These are phyloP conservation scores for Epichloe sibirici DNA, from an alignment of 2,329 filamentous ascomycete species.

Conservation along the genomic window DNA sequence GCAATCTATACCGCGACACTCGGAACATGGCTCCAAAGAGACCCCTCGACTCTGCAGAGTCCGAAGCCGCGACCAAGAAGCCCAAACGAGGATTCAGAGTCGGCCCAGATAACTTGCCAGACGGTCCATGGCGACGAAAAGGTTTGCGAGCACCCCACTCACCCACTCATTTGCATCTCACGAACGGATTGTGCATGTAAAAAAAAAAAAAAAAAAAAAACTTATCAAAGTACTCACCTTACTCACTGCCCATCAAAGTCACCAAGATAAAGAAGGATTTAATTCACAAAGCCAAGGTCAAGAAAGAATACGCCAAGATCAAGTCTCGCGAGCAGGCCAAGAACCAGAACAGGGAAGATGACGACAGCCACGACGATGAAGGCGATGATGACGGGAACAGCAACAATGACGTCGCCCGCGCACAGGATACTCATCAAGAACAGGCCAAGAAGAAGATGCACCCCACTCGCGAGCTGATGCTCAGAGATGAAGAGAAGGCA, in stretches of 20 bases:
- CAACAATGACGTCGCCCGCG: constrained; percentile 7
- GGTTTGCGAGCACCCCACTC: constrained; percentile 20
- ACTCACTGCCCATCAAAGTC: constrained; percentile 27
- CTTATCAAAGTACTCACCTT: neutral
- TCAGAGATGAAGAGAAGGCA: constrained; percentile 25
- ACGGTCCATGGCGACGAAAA: constrained; percentile 79
- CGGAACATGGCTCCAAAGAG: constrained; percentile 21
- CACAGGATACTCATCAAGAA: constrained; percentile 3
- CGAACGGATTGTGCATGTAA: neutral
- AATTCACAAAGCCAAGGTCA: constrained; percentile 86
- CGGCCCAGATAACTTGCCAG: constrained; percentile 80
- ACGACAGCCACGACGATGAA: constrained; percentile 8
- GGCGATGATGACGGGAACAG: constrained; percentile 5
- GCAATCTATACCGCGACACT: neutral
- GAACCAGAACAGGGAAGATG: constrained; percentile 11
- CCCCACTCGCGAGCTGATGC: constrained; percentile 27
- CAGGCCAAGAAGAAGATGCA: constrained; percentile 19
- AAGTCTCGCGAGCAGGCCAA: constrained; percentile 39
- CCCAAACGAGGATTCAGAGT: constrained; percentile 65
- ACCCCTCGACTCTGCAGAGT: constrained; percentile 16
- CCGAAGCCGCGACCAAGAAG: constrained; percentile 34
- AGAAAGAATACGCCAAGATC: constrained; percentile 83
- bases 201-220: neutral
- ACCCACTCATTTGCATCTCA: neutral
- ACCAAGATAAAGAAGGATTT: constrained; percentile 81